Evolutionary conservation across 2,329 filamentous ascomycete genomes (phyloP).

Genomic region (Trematosphaeria pertusa): DNA sequence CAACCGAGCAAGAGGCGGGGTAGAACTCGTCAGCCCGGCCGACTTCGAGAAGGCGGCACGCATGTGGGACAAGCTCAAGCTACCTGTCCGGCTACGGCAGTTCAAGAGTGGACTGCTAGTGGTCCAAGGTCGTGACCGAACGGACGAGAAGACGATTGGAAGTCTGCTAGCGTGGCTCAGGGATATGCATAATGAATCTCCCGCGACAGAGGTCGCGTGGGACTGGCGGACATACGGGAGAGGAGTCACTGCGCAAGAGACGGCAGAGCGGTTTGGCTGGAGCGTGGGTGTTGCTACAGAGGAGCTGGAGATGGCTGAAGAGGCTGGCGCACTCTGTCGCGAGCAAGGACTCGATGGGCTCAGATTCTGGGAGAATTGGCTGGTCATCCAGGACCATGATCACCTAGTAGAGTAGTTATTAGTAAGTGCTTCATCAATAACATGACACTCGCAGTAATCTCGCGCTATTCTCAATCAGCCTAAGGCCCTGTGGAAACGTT

Average conservation of each 20-base stretch:
- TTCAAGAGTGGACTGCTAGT: constrained; percentile 96
- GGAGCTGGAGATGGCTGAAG: constrained; percentile 96
- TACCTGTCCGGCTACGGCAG: constrained; percentile 84
- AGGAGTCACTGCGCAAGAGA: constrained; percentile 88
- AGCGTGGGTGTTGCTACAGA: constrained; percentile 95
- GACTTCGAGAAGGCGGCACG: constrained; percentile 91
- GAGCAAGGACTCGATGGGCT: constrained; percentile 92
- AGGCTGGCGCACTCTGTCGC: constrained; percentile 83
- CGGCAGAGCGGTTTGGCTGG: constrained; percentile 91
- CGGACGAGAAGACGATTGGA: constrained; percentile 86
- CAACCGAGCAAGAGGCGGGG: constrained; percentile 89
- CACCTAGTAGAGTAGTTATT: too few species aligned
- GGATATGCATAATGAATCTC: constrained; percentile 71
- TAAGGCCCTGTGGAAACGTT: too few species aligned
- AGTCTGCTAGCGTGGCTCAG: constrained; percentile 79
- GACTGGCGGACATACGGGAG: constrained; percentile 80
- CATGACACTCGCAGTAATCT: too few species aligned
- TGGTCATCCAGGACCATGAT: too few species aligned
- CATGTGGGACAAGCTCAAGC: constrained; percentile 84
- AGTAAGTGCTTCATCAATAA: too few species aligned
- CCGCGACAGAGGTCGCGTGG: constrained; percentile 71
- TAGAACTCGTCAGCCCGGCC: constrained; percentile 88
- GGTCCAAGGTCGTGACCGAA: constrained; percentile 86
- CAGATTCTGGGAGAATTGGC: constrained; percentile 87
- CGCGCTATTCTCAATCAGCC: too few species aligned